Conservation (phyloP, 768 basidiomycete genomes). For the Sarcodon sp. region DNA sequence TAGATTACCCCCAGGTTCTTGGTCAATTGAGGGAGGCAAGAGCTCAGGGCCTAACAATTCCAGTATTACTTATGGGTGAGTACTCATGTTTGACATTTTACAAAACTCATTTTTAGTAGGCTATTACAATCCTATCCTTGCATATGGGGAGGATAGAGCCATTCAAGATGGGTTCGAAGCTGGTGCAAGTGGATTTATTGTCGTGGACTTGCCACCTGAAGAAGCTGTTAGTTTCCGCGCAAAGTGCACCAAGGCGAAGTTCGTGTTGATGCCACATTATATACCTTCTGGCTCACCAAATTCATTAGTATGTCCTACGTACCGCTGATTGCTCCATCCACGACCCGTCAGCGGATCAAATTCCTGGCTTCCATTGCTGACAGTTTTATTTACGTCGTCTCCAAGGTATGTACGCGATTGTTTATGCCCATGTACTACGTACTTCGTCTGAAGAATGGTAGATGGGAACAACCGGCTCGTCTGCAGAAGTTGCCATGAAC, state of each 20-base stretch:
- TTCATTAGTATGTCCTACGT: conserved; percentile 76
- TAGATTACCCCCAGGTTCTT: conserved; percentile 68
- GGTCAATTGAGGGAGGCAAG: conserved; percentile 69
- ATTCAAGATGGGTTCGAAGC: conserved; percentile 82
- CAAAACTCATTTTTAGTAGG: conserved; percentile 33
- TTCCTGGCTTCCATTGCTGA: conserved; percentile 92
- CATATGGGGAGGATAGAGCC: conserved; percentile 91
- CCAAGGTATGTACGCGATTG: conserved; percentile 46
- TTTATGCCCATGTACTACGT: neutral
- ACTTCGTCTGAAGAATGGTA: conserved; percentile 10
- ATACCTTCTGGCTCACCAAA: neutral
- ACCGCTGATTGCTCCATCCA: conserved; percentile 91
- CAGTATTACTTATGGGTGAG: conserved; percentile 90
- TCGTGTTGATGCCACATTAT: conserved; percentile 16
- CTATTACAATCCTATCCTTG: conserved; percentile 94
- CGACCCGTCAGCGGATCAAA: conserved; percentile 73
- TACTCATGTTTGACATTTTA: neutral
- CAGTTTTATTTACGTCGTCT: conserved; percentile 97
- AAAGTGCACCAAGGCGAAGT: conserved; percentile 77
- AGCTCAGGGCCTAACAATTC: conserved; percentile 66
- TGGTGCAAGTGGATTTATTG: conserved; percentile 94
- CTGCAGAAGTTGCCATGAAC: conserved; percentile 59
- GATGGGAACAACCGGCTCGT: conserved; percentile 99
- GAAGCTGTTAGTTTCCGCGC: conserved; percentile 86
- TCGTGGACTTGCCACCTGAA: conserved; percentile 96